Evolutionary conservation across 164 flowering plant species (phyloP).

Genomic region (Tinospora cordifolia): DNA sequence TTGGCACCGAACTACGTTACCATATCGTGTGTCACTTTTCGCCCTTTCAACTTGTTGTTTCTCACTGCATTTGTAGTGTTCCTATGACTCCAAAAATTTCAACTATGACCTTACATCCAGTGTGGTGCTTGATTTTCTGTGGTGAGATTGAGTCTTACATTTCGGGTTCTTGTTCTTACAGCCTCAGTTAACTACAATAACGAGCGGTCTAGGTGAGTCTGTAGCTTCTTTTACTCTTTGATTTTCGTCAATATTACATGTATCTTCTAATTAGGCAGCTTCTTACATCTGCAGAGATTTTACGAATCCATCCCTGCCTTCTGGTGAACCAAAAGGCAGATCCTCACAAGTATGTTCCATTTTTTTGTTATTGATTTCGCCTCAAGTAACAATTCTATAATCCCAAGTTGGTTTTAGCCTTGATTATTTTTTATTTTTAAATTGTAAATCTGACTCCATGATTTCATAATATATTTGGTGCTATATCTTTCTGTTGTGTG

Average conservation of each 20-base stretch:
- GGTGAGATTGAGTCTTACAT: conserved; percentile 5
- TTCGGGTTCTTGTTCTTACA: conserved; percentile 25
- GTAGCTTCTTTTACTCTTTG: not conserved
- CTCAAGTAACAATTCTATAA: not conserved
- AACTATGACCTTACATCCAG: not conserved
- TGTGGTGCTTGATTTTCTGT: not conserved
- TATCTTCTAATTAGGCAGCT: not conserved
- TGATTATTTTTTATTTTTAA: not conserved
- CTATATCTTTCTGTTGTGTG: not conserved
- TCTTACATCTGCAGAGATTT: conserved; percentile 35
- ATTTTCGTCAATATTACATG: not conserved
- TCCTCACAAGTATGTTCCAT: conserved; percentile 60
- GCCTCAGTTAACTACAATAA: conserved; percentile 91
- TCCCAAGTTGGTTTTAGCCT: not conserved
- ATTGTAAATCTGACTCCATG: not conserved
- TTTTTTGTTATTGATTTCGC: not conserved
- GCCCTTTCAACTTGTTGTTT: too few species aligned
- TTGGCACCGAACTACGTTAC: too few species aligned
- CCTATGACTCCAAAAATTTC: too few species aligned
- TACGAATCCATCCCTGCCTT: conserved; percentile 82
- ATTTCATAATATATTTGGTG: not conserved
- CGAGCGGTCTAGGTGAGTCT: conserved; percentile 80
- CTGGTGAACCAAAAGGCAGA: conserved; percentile 78
- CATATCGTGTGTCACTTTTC: too few species aligned
- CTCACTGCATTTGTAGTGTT: too few species aligned